These are phyloP conservation scores for Talaromyces atroroseus DNA, from an alignment of 2,329 filamentous ascomycete species.

Conservation along the genomic window DNA sequence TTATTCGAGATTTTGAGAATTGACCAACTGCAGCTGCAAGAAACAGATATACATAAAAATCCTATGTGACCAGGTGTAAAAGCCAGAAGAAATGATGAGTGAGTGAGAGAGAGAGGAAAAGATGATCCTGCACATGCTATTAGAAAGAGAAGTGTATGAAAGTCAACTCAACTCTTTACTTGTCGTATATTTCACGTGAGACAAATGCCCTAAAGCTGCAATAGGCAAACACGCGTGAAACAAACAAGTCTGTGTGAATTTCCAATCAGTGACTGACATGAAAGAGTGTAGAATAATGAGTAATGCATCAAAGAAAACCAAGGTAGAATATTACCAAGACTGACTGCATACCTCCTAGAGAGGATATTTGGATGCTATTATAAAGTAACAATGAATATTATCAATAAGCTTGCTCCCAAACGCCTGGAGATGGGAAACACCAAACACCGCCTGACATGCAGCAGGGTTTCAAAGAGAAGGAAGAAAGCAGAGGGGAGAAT, in stretches of 20 bases:
- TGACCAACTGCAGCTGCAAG: not conserved
- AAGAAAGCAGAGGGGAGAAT: not conserved
- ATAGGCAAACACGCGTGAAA: not conserved
- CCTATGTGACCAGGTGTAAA: not conserved
- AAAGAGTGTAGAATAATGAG: not conserved
- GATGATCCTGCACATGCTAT: not conserved
- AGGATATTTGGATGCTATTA: not conserved
- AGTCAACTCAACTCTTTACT: not conserved
- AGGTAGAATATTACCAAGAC: not conserved
- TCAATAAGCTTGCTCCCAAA: not conserved
- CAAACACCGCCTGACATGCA: constrained; percentile 6
- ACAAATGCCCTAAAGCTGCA: too few relatives aligned
- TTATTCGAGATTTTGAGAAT: not conserved
- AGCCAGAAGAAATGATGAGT: not conserved
- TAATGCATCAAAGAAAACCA: not conserved
- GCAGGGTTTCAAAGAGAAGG: not conserved
- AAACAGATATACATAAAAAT: not conserved
- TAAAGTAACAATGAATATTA: not conserved
- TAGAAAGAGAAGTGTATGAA: not conserved
- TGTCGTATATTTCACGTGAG: too few relatives aligned
- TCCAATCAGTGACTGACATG: too few relatives aligned
- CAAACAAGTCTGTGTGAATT: not conserved
- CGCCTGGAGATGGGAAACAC: not conserved
- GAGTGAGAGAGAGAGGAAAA: not conserved
- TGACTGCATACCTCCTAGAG: not conserved